These are phyloP conservation scores for Hydnum rufescens DNA, from an alignment of 768 basidiomycete species.

Conservation along the genomic window DNA sequence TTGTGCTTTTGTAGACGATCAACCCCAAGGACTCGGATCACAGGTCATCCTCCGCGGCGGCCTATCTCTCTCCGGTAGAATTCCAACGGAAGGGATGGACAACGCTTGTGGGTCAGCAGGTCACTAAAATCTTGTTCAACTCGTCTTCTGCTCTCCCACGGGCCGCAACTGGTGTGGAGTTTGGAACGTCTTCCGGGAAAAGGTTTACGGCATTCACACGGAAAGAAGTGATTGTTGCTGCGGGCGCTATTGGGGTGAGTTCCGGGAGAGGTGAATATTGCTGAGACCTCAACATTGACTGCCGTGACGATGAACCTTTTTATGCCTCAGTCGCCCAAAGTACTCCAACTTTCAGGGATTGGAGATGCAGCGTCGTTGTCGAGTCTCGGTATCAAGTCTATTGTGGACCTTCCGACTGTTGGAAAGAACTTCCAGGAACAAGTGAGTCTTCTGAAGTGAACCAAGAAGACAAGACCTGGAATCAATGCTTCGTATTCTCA, in stretches of 20 bases:
- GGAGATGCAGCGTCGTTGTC: constrained; percentile 8
- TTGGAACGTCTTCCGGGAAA: neutral
- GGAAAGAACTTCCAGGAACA: constrained; percentile 10
- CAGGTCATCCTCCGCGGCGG: constrained; percentile 33
- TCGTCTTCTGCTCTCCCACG: neutral
- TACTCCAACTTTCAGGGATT: constrained; percentile 9
- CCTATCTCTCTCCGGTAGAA: constrained; percentile 37
- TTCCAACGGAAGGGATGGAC: constrained; percentile 28
- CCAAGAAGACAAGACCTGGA: no score
- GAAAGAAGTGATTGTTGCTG: constrained; percentile 8
- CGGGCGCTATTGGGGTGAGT: constrained; percentile 7
- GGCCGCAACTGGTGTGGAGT: neutral
- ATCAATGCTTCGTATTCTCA: no score
- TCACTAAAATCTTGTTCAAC: constrained; percentile 2
- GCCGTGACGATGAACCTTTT: no score
- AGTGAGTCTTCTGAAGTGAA: no score
- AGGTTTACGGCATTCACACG: neutral
- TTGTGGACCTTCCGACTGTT: constrained; percentile 8
- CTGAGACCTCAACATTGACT: no score
- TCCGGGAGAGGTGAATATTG: no score
- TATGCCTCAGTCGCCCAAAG: neutral
- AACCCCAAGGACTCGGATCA: constrained; percentile 31
- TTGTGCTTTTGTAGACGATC: constrained; percentile 15
- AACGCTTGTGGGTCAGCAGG: constrained; percentile 21
- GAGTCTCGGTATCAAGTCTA: neutral